Conservation (phyloP, 2,329 filamentous ascomycete genomes). For the Ascomycota sp. region DNA sequence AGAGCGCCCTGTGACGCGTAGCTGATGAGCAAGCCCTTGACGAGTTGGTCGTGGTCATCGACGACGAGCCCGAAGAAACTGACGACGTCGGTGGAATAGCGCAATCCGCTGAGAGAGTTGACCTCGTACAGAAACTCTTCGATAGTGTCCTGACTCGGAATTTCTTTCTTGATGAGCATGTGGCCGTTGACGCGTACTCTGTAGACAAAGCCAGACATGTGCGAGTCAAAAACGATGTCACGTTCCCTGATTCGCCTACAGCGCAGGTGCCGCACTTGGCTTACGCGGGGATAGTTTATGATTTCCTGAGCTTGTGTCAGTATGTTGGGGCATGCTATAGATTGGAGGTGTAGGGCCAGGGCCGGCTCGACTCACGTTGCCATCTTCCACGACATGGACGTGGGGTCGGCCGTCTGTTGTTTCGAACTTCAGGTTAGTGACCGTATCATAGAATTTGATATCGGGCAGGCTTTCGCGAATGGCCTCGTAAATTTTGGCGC, state of each 20-base stretch:
- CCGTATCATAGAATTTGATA: conserved; percentile 89
- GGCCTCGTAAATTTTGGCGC: conserved; percentile 77
- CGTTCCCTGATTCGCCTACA: conserved; percentile 48
- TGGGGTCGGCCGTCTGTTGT: conserved; percentile 75
- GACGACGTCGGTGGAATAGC: conserved; percentile 57
- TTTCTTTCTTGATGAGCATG: conserved; percentile 88
- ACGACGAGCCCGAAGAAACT: conserved; percentile 74
- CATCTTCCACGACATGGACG: conserved; percentile 93
- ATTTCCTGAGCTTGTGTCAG: conserved; percentile 39
- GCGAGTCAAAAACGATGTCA: conserved; percentile 67
- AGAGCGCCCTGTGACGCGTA: conserved; percentile 75
- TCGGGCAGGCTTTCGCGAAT: conserved; percentile 82
- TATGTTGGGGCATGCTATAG: background rate
- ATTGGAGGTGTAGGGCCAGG: background rate
- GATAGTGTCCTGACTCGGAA: conserved; percentile 82
- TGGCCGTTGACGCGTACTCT: conserved; percentile 54
- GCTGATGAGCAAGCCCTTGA: conserved; percentile 79
- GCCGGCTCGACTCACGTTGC: conserved; percentile 45
- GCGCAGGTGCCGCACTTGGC: conserved; percentile 52
- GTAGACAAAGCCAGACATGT: conserved; percentile 95
- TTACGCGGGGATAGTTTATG: conserved; percentile 60
- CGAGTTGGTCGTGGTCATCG: conserved; percentile 62
- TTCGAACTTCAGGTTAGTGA: conserved; percentile 87
- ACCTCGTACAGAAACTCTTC: conserved; percentile 97
- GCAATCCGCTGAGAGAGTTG: conserved; percentile 70